Conservation (phyloP, 1,139 yeast genomes). For the Diutina rugosa region DNA sequence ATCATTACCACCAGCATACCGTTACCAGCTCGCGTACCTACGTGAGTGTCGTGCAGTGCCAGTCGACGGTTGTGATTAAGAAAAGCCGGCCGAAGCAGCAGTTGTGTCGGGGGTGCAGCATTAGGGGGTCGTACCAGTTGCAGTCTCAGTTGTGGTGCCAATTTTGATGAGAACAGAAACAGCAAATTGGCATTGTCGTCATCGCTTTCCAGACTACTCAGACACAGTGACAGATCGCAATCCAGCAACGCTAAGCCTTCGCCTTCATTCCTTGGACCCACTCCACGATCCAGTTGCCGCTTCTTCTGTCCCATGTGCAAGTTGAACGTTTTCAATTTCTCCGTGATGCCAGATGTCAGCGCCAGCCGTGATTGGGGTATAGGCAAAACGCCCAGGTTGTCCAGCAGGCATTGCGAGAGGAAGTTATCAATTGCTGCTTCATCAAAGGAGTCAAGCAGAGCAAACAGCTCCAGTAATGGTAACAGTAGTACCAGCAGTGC, state of each 20-base stretch:
- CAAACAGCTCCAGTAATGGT: slow-evolving; percentile 64
- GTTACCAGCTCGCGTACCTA: slow-evolving; percentile 2
- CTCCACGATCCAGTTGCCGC: background rate
- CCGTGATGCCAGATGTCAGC: slow-evolving; percentile 4
- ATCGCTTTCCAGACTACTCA: slow-evolving; percentile 13
- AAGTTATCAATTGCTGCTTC: slow-evolving; percentile 28
- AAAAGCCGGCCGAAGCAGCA: slow-evolving; percentile 19
- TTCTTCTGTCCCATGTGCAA: background rate
- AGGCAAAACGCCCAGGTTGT: slow-evolving; percentile 1
- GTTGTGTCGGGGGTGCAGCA: slow-evolving; percentile 31
- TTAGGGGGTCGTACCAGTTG: slow-evolving; percentile 20
- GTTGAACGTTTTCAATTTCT: background rate
- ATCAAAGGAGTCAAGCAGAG: slow-evolving; percentile 61
- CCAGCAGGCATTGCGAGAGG: slow-evolving; percentile 10
- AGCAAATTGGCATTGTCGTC: slow-evolving; percentile 33
- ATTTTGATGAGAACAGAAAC: slow-evolving; percentile 35
- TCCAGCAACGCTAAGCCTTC: slow-evolving; percentile 4
- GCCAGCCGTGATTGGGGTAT: slow-evolving; percentile 1
- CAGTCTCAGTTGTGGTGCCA: slow-evolving; percentile 23
- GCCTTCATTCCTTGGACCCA: background rate
- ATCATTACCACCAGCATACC: slow-evolving; percentile 18
- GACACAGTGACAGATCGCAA: slow-evolving; percentile 1
- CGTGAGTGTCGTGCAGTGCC: slow-evolving; percentile 6
- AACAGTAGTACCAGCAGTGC: slow-evolving; percentile 32
- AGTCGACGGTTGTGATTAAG: slow-evolving; percentile 8